Base-by-base conservation (phyloP, 2,329 filamentous ascomycete genomes). In the Penicillium sp. region DNA sequence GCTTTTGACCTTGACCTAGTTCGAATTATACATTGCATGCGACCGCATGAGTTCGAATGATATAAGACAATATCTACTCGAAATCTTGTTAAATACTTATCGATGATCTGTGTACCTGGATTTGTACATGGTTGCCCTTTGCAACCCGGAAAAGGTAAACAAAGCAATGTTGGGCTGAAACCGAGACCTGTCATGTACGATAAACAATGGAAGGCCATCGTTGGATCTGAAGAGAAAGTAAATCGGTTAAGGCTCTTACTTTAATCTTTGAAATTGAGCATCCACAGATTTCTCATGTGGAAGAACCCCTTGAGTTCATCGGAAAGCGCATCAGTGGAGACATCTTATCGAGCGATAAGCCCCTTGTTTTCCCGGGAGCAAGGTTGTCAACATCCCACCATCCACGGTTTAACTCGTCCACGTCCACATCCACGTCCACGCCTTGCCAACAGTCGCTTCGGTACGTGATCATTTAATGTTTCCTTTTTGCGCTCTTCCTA, bases 361-460 rank as follows among this genome's bases (percentile, higher is more conserved):
- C 63, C 62, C 63, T 66, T 65, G 63, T 40, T 51, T 59, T 65
- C 60, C 53, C 54, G 31, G 23, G 23, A 31, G 29, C 29, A 31
- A 31, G 18, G 56, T 58, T 52, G 53, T 59, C 62, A 65, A 65
- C 60, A 62, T 63, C 63, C 64, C 64, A 65, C 61, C 50, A 54
- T 57, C 58, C 54, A 56, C 57, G 47, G 42, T 31, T 58, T 60
- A 54, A 53, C 49, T 47, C 51, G 35, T 49, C 37, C 49, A 49
- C 51, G 35, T 49, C 37, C 53, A 25, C 33, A 35, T 35, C 27
- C 46, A 47, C 51, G 33, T 45, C 40, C 51, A 31, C 35, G 35
- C 37, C 27, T 29, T 20, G 26, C 6, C 31, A 12, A 35, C 29
- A 15, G 29, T 15, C 31, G 35, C 9, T 6, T 31, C 27, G 49